A percentile compares a stretch with the other conserved stretches of the same genome.
phyloP scores from a whole-genome alignment of 768 basidiomycete genomes.

The Sarcomyxa edulis region DNA sequence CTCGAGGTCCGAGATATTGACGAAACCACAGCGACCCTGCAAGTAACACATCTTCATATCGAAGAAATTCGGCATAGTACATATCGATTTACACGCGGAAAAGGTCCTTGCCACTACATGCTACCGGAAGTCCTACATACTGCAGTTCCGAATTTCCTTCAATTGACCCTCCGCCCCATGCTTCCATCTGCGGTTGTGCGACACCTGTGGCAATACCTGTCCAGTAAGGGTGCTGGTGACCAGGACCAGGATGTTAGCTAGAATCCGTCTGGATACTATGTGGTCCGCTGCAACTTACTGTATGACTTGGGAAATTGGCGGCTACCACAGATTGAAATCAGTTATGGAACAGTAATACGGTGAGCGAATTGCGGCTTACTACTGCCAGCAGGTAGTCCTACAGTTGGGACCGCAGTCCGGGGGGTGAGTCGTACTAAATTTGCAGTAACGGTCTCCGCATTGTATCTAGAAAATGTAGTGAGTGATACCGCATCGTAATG shows the following conservation, averaged over 20 bases:
- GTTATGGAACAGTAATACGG: conserved; percentile 14
- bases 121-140: no score
- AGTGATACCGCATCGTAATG: conserved; percentile 2
- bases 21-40: no score
- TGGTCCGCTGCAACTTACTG: conserved; percentile 34
- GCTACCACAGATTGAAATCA: conserved; percentile 31
- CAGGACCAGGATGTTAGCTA: not conserved
- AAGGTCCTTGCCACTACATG: no score
- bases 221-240: not conserved
- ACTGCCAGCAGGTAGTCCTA: conserved; percentile 67
- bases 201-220: conserved; percentile 2
- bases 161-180: no score
- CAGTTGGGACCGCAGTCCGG: conserved; percentile 55
- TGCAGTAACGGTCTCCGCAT: conserved; percentile 63
- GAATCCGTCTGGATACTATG: not conserved
- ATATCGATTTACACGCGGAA: no score
- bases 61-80: no score
- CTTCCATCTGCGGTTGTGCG: no score
- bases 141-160: no score
- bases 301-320: conserved; percentile 69
- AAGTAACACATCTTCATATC: no score
- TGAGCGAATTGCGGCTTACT: conserved; percentile 39
- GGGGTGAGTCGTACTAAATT: conserved; percentile 65
- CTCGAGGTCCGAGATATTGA: no score
- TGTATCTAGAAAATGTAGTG: conserved; percentile 39